Evolutionary conservation across 108 stramenopile species (phyloP).

Genomic region (Fragilariopsis cylindrus): DNA sequence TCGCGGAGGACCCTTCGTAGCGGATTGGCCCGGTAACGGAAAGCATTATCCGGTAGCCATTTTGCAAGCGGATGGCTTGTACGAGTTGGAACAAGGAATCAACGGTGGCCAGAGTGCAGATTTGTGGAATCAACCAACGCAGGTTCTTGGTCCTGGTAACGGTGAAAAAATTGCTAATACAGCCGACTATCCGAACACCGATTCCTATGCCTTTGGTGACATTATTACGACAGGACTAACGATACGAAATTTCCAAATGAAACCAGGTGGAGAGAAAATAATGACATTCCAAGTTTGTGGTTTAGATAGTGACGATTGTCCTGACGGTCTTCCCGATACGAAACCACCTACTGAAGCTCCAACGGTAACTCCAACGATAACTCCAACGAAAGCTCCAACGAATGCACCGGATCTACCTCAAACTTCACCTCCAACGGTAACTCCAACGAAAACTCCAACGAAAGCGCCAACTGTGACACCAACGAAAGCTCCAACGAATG

Average conservation of each 20-base stretch:
- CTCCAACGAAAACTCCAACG: not conserved
- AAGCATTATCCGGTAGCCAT: slow-evolving; percentile 76
- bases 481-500: not conserved
- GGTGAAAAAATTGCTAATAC: slow-evolving; percentile 8
- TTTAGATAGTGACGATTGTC: not conserved
- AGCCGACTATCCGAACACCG: slow-evolving; percentile 39
- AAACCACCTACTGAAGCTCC: not conserved
- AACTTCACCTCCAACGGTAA: not conserved
- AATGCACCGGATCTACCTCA: not conserved
- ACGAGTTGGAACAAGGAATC: slow-evolving; percentile 59
- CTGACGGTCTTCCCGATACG: not conserved
- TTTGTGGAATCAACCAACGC: not conserved
- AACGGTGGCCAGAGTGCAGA: slow-evolving; percentile 39
- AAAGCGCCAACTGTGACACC: slow-evolving; percentile 6
- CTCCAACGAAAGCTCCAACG: slow-evolving; percentile 10
- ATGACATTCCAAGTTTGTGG: slow-evolving; percentile 1
- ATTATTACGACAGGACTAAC: slow-evolving; percentile 30
- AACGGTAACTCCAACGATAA: slow-evolving; percentile 7
- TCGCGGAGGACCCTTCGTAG: slow-evolving; percentile 46
- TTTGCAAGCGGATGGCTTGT: slow-evolving; percentile 73
- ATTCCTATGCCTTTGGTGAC: slow-evolving; percentile 30
- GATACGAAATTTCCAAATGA: slow-evolving; percentile 21
- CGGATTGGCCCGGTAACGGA: slow-evolving; percentile 63
- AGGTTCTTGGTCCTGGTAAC: slow-evolving; percentile 28
- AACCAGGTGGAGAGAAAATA: not conserved